Evolutionary conservation across 768 basidiomycete genomes (phyloP).

Genomic region (Rickenella mellea): DNA sequence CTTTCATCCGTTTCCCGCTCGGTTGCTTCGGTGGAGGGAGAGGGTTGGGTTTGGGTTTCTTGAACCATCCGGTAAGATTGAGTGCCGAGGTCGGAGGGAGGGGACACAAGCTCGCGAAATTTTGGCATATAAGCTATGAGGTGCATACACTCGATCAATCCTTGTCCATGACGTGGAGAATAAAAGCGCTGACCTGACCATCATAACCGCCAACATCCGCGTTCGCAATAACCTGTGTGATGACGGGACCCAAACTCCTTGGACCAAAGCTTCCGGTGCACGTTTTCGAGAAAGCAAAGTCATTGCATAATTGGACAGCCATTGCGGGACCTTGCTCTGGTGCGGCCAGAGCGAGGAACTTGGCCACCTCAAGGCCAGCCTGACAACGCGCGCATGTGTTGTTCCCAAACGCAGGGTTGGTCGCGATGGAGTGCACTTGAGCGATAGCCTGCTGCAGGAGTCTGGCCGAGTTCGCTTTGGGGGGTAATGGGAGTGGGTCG

Average conservation of each 20-base stretch:
- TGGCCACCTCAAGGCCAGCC: constrained; percentile 50
- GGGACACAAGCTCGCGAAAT: constrained; percentile 48
- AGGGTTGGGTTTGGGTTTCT: constrained; percentile 66
- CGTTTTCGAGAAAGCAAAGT: constrained; percentile 37
- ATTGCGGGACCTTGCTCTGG: constrained; percentile 52
- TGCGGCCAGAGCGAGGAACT: constrained; percentile 56
- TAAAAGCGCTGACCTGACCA: constrained; percentile 42
- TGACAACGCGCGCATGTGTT: constrained; percentile 52
- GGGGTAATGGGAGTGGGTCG: constrained; percentile 62
- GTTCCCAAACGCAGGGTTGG: constrained; percentile 41
- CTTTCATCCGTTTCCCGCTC: constrained; percentile 58
- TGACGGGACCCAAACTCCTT: constrained; percentile 42
- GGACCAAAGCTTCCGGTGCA: constrained; percentile 42
- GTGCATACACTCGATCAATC: neutral
- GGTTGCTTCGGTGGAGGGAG: constrained; percentile 48
- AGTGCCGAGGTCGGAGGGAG: constrained; percentile 49
- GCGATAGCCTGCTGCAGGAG: constrained; percentile 43
- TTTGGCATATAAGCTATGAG: constrained; percentile 45
- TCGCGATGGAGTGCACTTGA: constrained; percentile 40
- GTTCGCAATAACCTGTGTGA: constrained; percentile 65
- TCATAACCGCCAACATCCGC: constrained; percentile 66
- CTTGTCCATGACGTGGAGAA: neutral
- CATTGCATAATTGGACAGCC: constrained; percentile 49
- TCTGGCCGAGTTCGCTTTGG: constrained; percentile 33
- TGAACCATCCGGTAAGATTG: constrained; percentile 61